Evolutionary conservation across 345 rosid species (phyloP), one percentile per base, ranked within the genome.

Genomic region (Boechera retrofracta): DNA sequence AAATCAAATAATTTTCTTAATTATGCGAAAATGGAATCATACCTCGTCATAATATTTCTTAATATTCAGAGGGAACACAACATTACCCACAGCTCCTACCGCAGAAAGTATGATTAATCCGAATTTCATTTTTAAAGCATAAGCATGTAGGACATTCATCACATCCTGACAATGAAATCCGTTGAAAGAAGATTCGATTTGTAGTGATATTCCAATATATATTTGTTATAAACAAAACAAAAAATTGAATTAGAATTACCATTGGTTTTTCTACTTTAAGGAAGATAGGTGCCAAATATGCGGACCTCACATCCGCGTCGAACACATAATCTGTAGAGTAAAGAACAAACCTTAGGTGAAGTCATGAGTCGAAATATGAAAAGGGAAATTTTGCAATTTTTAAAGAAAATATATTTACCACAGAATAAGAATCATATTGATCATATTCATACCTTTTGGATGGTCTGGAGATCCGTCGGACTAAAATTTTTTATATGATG

Each of bases 91-190:
- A 42, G 36, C 10, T 64, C 69, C 54, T 15, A 45, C 1, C 35
- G 35, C 54, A 64, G 53, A 44, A n/a, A 64, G 33, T 42, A 64
- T 64, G 53, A 64, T 8, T 28, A 64, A 12, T 7, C 54, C 54
- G 4, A 16, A 5, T 8, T 4, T 13, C 32, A 39, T 7, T 28
- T 21, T 24, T 11, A 24, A 1, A 0, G 69, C 53, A 28, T 26
- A 26, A 4, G 31, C 53, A 24, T 11, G 69, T 11, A 64, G 10
- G 38, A 15, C 47, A 4, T 6, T 2, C 7, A 64, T 64, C 5
- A 64, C 69, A 45, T 64, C 38, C 69, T 64, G 32, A 16, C 15
- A 36, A 64, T 15, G 12, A 29, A 15, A 63, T 10, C 24, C 4
- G 15, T 31, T 31, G 2, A 24, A 41, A 38, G 2, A 11, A 62